Conservation (phyloP, 352 stramenopile genomes). For the Peronospora belbahrii region DNA sequence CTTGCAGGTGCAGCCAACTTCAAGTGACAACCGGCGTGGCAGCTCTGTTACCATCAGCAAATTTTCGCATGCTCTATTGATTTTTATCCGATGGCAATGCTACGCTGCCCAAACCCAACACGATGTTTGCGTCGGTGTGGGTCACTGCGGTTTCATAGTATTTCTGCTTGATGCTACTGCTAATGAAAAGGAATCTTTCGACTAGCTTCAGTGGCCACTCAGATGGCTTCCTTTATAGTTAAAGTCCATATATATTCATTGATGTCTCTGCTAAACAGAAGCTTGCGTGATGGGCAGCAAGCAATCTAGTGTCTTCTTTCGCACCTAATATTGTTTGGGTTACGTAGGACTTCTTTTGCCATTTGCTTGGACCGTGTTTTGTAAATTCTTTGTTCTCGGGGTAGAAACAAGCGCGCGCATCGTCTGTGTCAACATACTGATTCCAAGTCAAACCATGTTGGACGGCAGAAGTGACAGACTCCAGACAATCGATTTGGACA, state of each 20-base stretch:
- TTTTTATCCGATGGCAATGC: not conserved
- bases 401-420: conserved; percentile 17
- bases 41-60: not conserved
- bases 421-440: conserved; percentile 12
- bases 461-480: not conserved
- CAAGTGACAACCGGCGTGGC: conserved; percentile 1
- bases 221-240: conserved; percentile 24
- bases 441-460: conserved; percentile 11
- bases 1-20: conserved; percentile 9
- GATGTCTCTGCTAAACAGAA: conserved; percentile 1
- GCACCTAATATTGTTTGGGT: conserved; percentile 10
- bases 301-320: conserved; percentile 15
- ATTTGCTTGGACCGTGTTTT: conserved; percentile 7
- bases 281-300: conserved; percentile 17
- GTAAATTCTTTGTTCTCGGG: conserved; percentile 1
- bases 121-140: too few species aligned
- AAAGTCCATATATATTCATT: conserved; percentile 1
- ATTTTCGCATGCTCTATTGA: not conserved
- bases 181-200: not conserved
- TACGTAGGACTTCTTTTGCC: not conserved
- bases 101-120: not conserved
- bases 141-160: too few species aligned
- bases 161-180: not conserved
- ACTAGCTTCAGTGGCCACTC: not conserved
- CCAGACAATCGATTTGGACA: conserved; percentile 19